A percentile compares a stretch with the other conserved stretches of the same genome.
Conservation (phyloP, 2,329 filamentous ascomycete genomes). For the Calonectria ilicicola region DNA sequence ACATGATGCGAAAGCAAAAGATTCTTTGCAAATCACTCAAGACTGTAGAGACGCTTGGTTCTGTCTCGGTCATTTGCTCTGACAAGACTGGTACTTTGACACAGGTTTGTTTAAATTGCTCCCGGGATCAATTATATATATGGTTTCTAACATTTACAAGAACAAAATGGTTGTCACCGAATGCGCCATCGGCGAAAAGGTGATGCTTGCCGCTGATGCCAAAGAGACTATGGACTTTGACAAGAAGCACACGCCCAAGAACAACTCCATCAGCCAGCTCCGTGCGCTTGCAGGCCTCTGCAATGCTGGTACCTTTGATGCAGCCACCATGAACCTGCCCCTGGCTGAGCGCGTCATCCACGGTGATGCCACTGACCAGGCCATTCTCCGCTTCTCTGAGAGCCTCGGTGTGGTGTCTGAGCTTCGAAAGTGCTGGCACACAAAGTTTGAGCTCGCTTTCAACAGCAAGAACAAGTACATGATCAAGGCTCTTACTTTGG, state of each 20-base stretch:
- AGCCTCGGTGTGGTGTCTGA: constrained; percentile 65
- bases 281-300: constrained; percentile 74
- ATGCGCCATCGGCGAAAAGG: constrained; percentile 67
- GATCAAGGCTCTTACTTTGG: constrained; percentile 70
- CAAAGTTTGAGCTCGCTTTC: constrained; percentile 77
- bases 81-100: constrained; percentile 83
- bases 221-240: constrained; percentile 50
- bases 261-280: constrained; percentile 67
- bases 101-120: constrained; percentile 49
- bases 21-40: constrained; percentile 85
- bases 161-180: constrained; percentile 82
- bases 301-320: constrained; percentile 82
- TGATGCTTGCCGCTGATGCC: constrained; percentile 64
- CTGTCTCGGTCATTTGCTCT: constrained; percentile 79
- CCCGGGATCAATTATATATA: neutral
- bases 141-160: constrained; percentile 52
- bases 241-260: constrained; percentile 40
- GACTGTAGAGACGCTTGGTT: constrained; percentile 81
- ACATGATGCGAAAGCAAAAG: constrained; percentile 81
- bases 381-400: constrained; percentile 79
- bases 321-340: constrained; percentile 69
- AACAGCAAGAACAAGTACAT: constrained; percentile 90
- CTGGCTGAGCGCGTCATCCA: constrained; percentile 73
- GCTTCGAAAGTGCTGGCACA: constrained; percentile 72
- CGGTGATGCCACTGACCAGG: constrained; percentile 82